Conservation (phyloP, 2,329 filamentous ascomycete species). For the Cladosporium sp. region DNA sequence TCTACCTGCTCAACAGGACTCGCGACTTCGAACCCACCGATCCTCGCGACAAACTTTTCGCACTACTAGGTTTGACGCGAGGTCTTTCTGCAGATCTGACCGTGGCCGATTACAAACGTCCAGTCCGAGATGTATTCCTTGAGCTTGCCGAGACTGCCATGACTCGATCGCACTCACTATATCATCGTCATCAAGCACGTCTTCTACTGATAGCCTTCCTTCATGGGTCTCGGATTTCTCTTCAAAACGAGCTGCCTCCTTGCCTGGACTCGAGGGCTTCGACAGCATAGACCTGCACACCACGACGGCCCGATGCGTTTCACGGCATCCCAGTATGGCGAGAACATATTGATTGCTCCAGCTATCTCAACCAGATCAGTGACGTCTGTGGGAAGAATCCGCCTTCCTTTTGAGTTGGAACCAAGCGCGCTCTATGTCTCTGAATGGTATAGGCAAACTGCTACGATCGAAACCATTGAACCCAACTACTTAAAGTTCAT, state of each 20-base stretch:
- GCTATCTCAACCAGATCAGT: too few species aligned
- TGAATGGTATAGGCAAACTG: too few species aligned
- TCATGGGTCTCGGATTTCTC: neutral
- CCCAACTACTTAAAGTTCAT: too few species aligned
- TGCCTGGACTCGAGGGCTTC: too few species aligned
- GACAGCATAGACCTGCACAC: too few species aligned
- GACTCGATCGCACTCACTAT: neutral
- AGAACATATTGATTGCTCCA: too few species aligned
- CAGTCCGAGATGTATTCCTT: neutral
- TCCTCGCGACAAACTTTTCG: neutral
- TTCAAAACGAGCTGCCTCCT: neutral
- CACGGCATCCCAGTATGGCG: too few species aligned
- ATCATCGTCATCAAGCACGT: neutral
- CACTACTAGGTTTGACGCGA: neutral
- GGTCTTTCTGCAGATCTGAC: neutral
- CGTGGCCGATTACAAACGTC: neutral
- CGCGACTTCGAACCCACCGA: neutral
- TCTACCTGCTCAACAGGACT: neutral
- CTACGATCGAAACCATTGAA: too few species aligned
- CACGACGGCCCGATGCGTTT: too few species aligned
- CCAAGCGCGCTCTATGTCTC: too few species aligned
- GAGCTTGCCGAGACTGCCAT: neutral
- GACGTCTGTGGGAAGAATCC: too few species aligned
- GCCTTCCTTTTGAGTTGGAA: too few species aligned
- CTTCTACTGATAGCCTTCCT: neutral